phyloP scores from a whole-genome alignment of 305 asterid species.

The Rubia peregrina region DNA sequence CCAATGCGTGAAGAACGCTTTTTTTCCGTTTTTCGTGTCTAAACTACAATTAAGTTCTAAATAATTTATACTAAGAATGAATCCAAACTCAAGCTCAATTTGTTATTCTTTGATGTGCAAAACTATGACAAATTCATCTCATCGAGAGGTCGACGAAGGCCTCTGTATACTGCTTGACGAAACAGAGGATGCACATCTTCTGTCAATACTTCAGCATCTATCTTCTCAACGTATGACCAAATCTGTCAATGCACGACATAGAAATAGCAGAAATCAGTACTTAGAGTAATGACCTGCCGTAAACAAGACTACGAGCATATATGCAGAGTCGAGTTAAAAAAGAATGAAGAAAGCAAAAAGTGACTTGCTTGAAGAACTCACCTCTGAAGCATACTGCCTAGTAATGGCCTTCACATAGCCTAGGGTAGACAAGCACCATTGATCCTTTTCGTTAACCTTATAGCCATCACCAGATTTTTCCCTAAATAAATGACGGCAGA shows the following conservation, averaged over 20 bases:
- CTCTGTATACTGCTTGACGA: conserved; percentile 64
- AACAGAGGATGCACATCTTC: conserved; percentile 78
- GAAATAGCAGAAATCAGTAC: conserved; percentile 9
- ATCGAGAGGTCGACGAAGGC: conserved; percentile 51
- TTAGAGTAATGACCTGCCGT: background rate
- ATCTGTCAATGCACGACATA: conserved; percentile 41
- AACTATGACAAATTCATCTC: conserved; percentile 17
- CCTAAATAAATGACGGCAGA: conserved; percentile 47
- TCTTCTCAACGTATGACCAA: conserved; percentile 71
- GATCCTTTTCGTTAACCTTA: conserved; percentile 74
- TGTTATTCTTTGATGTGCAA: background rate
- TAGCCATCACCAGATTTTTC: conserved; percentile 39
- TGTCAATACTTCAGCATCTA: conserved; percentile 70
- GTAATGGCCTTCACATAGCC: conserved; percentile 91
- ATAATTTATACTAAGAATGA: background rate
- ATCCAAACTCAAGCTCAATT: background rate
- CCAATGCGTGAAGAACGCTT: background rate
- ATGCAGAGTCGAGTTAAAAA: background rate
- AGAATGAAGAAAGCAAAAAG: conserved; percentile 4
- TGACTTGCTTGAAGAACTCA: conserved; percentile 23
- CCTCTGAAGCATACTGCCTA: conserved; percentile 93
- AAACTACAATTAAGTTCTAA: background rate
- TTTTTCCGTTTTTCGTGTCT: background rate
- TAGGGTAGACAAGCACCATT: conserved; percentile 91
- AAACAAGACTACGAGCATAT: background rate